These are phyloP conservation scores for Ophiostoma australiae DNA, from an alignment of 2,329 filamentous ascomycete species.

Conservation along the genomic window DNA sequence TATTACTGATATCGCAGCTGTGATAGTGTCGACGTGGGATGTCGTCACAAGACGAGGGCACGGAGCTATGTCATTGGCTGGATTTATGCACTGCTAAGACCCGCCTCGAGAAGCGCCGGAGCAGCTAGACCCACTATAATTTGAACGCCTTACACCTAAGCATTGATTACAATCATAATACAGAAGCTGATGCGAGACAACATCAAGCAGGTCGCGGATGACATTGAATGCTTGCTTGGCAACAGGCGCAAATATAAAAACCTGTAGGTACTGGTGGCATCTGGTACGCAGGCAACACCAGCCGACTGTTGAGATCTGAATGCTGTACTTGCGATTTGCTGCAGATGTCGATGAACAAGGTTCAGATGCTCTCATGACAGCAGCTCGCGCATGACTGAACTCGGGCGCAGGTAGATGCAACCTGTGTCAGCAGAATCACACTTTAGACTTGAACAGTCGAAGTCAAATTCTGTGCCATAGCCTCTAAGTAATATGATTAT, in stretches of 20 bases:
- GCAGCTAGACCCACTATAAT: background rate
- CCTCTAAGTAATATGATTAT: background rate
- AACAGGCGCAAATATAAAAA: background rate
- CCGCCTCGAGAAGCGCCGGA: background rate
- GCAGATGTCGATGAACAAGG: too few relatives aligned
- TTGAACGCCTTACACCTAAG: background rate
- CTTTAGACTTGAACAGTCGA: background rate
- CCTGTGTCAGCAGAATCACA: background rate
- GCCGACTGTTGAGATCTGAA: too few relatives aligned
- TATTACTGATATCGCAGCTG: background rate
- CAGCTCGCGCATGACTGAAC: background rate
- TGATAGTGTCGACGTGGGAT: background rate
- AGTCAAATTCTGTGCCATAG: background rate
- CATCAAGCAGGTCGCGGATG: background rate
- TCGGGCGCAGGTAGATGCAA: background rate
- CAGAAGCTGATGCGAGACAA: background rate
- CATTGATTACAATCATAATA: too few relatives aligned
- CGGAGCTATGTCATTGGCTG: background rate
- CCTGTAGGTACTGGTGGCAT: too few relatives aligned
- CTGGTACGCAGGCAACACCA: too few relatives aligned
- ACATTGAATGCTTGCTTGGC: background rate
- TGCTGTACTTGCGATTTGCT: too few relatives aligned
- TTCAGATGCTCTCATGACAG: background rate
- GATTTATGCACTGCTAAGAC: background rate
- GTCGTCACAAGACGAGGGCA: slow-evolving; percentile 3